Evolutionary conservation across 2,329 filamentous ascomycete species (phyloP).

Genomic region (Chalaropsis ovoidea): DNA sequence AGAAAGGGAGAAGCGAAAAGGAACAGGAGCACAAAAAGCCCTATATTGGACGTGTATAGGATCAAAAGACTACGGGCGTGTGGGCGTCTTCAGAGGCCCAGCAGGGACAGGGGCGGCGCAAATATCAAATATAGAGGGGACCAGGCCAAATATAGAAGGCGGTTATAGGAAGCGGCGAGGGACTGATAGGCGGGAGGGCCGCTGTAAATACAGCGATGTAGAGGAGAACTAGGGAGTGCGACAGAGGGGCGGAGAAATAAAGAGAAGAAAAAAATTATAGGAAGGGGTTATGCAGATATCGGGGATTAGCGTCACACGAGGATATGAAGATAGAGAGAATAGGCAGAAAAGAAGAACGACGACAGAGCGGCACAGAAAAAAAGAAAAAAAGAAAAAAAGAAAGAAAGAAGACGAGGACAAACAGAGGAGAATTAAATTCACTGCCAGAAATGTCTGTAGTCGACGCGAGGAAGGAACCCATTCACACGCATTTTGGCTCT

Average conservation of each 20-base stretch:
- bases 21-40: neutral
- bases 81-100: neutral
- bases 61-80: neutral
- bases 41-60: constrained; percentile 4
- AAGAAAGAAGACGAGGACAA: neutral
- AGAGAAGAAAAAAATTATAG: neutral
- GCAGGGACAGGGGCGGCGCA: constrained; percentile 6
- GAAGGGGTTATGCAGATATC: neutral
- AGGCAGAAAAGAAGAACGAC: neutral
- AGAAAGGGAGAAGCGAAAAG: neutral
- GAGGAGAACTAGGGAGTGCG: constrained; percentile 1
- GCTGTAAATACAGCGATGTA: constrained; percentile 6
- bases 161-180: neutral
- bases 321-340: constrained; percentile 5
- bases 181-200: neutral
- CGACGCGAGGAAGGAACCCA: neutral
- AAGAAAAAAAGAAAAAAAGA: neutral
- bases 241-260: neutral
- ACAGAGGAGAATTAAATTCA: neutral
- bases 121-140: constrained; percentile 1
- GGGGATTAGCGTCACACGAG: neutral
- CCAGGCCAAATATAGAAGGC: constrained; percentile 1
- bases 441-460: neutral
- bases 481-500: neutral
- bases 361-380: neutral